Evolutionary conservation across 768 basidiomycete species (phyloP), one percentile per base, ranked within the genome.

Genomic region (Solioccasus polychromus): DNA sequence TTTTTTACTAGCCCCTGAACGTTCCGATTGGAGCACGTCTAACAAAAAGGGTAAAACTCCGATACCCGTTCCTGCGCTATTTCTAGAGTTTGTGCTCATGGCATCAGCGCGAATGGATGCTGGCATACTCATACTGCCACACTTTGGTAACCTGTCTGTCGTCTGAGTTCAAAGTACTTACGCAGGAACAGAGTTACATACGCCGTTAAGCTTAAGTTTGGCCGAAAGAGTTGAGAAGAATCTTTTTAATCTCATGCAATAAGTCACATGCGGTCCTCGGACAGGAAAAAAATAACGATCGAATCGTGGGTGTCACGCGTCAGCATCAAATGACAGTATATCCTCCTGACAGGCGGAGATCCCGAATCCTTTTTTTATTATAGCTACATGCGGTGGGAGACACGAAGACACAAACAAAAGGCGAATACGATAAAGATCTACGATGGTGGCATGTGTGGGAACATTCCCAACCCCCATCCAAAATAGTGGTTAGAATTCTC

Each of bases 401-500:
- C 52, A 57, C 19, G 44, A 57, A 48, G 43, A 48, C 11, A 42
- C 22, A 52, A 15, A 37, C 22, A 19, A 25, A 30, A 29, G 35
- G 45, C 17, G 26, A 48, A 42, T 34, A 32, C 15, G 35, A 44
- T 39, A 40, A 43, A 22, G 35, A 31, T 42, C 39, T 40, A 42
- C 24, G 39, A 38, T n/a, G 6, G 32, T 44, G 17, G 38, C 39
- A 22, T 51, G 35, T 26, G 22, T 24, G 24, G 20, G 35, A 29
- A 17, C 26, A 31, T 26, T 26, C 14, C 17, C 2, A 29, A n/a
- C 35, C 36, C 47, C 47, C 35, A 18, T 25, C 39, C 51, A 22
- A 46, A 52, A 48, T 52, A 59, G 48, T 30, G 8, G 49, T 54
- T 47, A 66, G 19, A 64, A 36, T 47, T 69, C 63, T 37, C 66